Evolutionary conservation across 75 land plant species (phyloP).

Genomic region (Larix kaempferi): DNA sequence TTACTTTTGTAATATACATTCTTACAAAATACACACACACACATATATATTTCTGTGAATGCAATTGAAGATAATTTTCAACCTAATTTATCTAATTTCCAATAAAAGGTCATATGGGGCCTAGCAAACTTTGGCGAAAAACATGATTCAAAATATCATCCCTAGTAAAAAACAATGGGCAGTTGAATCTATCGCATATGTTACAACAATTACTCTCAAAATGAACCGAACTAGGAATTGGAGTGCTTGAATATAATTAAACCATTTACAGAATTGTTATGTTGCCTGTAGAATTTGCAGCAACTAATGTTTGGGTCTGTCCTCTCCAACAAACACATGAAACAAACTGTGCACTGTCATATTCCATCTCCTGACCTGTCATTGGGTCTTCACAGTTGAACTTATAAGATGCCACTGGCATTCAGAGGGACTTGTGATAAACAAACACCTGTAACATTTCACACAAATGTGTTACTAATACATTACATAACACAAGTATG

Average conservation of each 20-base stretch:
- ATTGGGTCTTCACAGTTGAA: slow-evolving; percentile 46
- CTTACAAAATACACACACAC: no score
- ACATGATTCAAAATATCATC: no score
- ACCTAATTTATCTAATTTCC: no score
- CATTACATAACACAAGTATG: not conserved
- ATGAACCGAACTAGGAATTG: no score
- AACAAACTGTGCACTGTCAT: slow-evolving; percentile 52
- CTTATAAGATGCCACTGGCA: slow-evolving; percentile 72
- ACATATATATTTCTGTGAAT: no score
- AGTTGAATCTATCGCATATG: no score
- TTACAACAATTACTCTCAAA: no score
- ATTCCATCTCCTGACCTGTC: slow-evolving; percentile 48
- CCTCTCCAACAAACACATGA: slow-evolving; percentile 63
- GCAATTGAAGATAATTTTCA: no score
- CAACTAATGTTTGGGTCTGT: slow-evolving; percentile 46
- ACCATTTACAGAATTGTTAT: slow-evolving; percentile 52
- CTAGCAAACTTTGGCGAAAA: no score
- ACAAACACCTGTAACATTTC: slow-evolving; percentile 49
- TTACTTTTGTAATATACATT: no score
- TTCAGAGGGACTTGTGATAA: slow-evolving; percentile 73
- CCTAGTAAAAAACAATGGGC: no score
- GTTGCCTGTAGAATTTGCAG: slow-evolving; percentile 57
- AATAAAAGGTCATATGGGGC: no score
- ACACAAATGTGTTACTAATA: not conserved
- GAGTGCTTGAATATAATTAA: slow-evolving; percentile 3